Percentiles rank a stretch among this genome's conserved stretches.
Conservation (phyloP, 352 stramenopile species). For the Blastocystis sp. region DNA sequence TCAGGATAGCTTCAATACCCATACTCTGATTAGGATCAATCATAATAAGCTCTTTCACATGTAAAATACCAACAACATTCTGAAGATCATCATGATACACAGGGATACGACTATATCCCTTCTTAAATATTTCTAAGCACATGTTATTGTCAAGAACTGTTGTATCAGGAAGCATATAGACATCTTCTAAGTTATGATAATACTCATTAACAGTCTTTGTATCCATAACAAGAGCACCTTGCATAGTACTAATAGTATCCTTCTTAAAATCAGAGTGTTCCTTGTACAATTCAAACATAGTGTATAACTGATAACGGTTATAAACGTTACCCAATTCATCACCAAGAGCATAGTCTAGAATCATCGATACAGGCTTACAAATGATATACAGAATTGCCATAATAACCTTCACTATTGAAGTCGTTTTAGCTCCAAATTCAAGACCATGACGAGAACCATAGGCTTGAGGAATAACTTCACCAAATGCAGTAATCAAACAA, state of each 20-base stretch:
- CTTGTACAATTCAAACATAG: constrained; percentile 91
- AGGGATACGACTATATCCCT: constrained; percentile 87
- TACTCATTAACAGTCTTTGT: constrained; percentile 80
- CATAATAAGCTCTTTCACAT: constrained; percentile 97
- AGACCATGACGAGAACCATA: constrained; percentile 85
- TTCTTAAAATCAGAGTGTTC: constrained; percentile 82
- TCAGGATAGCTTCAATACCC: constrained; percentile 71
- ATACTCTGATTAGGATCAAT: constrained; percentile 87
- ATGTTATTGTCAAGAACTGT: constrained; percentile 69
- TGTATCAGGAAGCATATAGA: constrained; percentile 82
- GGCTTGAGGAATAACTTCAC: constrained; percentile 78
- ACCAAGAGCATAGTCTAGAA: constrained; percentile 82
- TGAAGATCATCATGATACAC: constrained; percentile 72
- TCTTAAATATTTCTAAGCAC: constrained; percentile 88
- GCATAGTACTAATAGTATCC: constrained; percentile 85
- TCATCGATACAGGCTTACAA: constrained; percentile 81
- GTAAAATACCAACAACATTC: constrained; percentile 87
- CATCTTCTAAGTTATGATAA: constrained; percentile 84
- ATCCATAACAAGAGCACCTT: constrained; percentile 85
- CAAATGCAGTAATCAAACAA: constrained; percentile 84
- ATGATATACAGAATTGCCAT: constrained; percentile 84
- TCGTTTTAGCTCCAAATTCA: constrained; percentile 70
- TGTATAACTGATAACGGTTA: constrained; percentile 81
- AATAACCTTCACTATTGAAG: constrained; percentile 85
- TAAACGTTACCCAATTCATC: constrained; percentile 90